These are phyloP conservation scores for Dictyostelium purpureum DNA, from an alignment of 78 protist genomes.

Conservation along the genomic window DNA sequence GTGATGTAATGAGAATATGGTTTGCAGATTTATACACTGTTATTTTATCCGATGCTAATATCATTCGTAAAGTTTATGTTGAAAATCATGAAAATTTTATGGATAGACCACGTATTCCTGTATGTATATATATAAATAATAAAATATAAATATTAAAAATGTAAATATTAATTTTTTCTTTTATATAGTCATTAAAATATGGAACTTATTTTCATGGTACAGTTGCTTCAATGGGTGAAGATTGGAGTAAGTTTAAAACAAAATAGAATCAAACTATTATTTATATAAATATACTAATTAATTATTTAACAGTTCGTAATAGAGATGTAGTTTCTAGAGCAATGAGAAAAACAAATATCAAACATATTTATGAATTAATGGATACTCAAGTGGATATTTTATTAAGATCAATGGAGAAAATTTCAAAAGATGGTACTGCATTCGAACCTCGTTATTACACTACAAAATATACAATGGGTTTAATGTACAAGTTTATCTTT, in stretches of 20 bases:
- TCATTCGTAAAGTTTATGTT: slow-evolving; percentile 19
- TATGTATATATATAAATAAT: background rate
- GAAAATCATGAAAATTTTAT: slow-evolving; percentile 13
- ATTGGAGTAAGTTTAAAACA: slow-evolving; percentile 10
- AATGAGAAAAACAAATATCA: slow-evolving; percentile 37
- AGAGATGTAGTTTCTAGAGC: slow-evolving; percentile 7
- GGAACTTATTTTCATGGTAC: background rate
- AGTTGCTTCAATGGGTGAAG: background rate
- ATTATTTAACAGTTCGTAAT: too few species aligned
- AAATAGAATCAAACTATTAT: too few species aligned
- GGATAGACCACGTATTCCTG: slow-evolving; percentile 23
- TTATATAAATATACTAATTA: too few species aligned
- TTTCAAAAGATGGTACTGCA: background rate
- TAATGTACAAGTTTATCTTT: background rate
- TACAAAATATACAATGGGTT: background rate
- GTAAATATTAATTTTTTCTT: background rate
- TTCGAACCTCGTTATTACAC: background rate
- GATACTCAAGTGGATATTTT: background rate
- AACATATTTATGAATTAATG: background rate
- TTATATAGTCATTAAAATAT: background rate
- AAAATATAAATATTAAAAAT: too few species aligned
- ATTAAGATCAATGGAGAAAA: background rate
- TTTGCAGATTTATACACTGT: slow-evolving; percentile 38
- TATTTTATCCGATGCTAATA: background rate
- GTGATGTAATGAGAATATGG: slow-evolving; percentile 20